Percentiles rank a stretch among this genome's conserved stretches.
phyloP scores from a whole-genome alignment of 2,329 filamentous ascomycete species.

The Botrytis tulipae region DNA sequence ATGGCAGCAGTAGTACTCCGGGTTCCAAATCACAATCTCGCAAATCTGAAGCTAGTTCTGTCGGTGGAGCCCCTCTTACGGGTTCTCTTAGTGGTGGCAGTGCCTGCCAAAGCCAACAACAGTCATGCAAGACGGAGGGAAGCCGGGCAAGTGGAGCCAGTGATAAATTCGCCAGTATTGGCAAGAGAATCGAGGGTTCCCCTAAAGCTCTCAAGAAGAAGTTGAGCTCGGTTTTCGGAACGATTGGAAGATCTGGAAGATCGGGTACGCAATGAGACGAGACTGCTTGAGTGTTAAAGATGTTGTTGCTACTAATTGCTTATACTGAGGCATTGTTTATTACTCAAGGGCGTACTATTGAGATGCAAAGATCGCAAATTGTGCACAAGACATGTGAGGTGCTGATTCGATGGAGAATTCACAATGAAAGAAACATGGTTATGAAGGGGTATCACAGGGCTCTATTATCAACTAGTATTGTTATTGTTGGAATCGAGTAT shows the following conservation, averaged over 20 bases:
- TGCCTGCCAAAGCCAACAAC: background rate
- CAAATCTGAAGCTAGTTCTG: background rate
- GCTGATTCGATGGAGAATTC: background rate
- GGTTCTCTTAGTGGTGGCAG: background rate
- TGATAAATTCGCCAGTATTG: background rate
- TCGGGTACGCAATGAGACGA: background rate
- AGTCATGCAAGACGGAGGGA: background rate
- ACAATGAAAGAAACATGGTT: background rate
- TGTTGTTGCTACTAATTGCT: background rate
- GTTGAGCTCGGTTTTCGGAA: conserved; percentile 18
- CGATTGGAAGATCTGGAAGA: conserved; percentile 10
- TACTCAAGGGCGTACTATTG: background rate
- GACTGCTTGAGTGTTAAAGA: background rate
- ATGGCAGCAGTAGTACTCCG: no score
- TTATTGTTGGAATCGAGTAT: background rate
- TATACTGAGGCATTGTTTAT: background rate
- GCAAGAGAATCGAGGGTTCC: conserved; percentile 5
- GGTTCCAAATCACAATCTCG: background rate
- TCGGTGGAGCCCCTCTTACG: background rate
- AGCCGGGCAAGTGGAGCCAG: background rate
- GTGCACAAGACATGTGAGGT: background rate
- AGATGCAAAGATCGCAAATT: background rate
- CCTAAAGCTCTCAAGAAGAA: conserved; percentile 15
- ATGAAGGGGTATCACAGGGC: background rate
- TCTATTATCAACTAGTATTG: conserved; percentile 2